Base-by-base conservation (phyloP, 2,329 filamentous ascomycete genomes). In the Basipetospora sp. region DNA sequence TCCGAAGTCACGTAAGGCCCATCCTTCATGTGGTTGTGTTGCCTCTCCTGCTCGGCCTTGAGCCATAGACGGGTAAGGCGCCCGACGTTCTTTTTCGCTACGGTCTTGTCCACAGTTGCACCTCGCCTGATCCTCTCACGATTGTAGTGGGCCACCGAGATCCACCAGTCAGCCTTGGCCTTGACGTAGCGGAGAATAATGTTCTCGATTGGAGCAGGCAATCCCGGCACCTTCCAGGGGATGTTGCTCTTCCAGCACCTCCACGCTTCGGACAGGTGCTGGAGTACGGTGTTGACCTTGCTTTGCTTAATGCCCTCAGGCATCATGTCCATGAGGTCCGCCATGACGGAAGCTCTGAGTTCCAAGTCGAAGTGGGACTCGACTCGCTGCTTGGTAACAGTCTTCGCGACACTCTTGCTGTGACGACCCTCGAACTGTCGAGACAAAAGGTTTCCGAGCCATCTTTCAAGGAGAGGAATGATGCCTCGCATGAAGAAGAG, bases 221-320 rank as follows among this genome's bases (percentile, higher is more conserved):
- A 62, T 27, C 90, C 92, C 36, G 90, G 90, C 3, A 98, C 90
- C 64, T 98, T 98, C 90, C 90, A 98, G 1, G 90, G 90, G 48
- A 98, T 98, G 53, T 98, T 98, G 62, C 87, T 94, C 77, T 98
- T 98, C 90, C 90, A 98, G 64, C 90, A 98, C 63, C 90, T 75
- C 90, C 90, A 98, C 11, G 90, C 90, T 63, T 98, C 90, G 0
- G 88, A 96, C 30, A 98, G 63, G 69, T 98, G 92, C 53, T 96
- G 90, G 38, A 98, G 65, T 31, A 98, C 88, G 2, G 87, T 94
- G 58, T 98, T 94, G 58, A 98, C 86, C 63, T 98, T 98, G 65
- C 90, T 98, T 56, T 98, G 90, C 59, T 94, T 94, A 64, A 98
- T 96, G 47, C 90, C 90, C 56, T 98, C 92, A 0, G 90, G 90